Conservation (phyloP, 306 rosid genomes). For the Cucurbita ficifolia region DNA sequence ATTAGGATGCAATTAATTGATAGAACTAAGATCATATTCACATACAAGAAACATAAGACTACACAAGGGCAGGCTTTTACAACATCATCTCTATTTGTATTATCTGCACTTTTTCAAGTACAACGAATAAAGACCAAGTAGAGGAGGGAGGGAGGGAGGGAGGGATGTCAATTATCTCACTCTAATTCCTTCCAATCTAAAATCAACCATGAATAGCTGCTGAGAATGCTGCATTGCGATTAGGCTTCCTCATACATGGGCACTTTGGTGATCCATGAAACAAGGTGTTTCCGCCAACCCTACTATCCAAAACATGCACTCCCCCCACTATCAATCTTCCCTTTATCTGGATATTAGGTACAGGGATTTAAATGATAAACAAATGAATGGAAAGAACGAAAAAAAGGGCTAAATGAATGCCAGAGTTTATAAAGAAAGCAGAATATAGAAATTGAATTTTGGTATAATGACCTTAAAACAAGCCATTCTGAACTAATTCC, state of each 20-base stretch:
- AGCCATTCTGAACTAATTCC: background rate
- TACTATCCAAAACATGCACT: background rate
- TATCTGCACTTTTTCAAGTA: background rate
- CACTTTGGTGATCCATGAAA: background rate
- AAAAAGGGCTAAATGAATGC: background rate
- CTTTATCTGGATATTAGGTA: background rate
- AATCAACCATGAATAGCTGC: background rate
- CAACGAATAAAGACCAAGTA: background rate
- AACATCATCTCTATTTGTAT: conserved; percentile 1
- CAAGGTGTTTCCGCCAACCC: background rate
- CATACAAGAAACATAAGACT: background rate
- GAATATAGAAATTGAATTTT: background rate
- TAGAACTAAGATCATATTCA: conserved; percentile 5
- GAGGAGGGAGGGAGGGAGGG: background rate
- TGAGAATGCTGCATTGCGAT: background rate
- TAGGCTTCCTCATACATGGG: background rate
- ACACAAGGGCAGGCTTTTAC: background rate
- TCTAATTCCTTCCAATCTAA: background rate
- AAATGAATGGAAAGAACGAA: background rate
- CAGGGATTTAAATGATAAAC: background rate
- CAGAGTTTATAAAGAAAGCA: background rate
- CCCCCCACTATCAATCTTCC: background rate
- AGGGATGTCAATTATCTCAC: background rate
- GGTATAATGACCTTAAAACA: background rate
- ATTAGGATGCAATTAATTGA: background rate